Evolutionary conservation across 1,139 yeast genomes (phyloP).

Genomic region (Yamadazyma triangularis): DNA sequence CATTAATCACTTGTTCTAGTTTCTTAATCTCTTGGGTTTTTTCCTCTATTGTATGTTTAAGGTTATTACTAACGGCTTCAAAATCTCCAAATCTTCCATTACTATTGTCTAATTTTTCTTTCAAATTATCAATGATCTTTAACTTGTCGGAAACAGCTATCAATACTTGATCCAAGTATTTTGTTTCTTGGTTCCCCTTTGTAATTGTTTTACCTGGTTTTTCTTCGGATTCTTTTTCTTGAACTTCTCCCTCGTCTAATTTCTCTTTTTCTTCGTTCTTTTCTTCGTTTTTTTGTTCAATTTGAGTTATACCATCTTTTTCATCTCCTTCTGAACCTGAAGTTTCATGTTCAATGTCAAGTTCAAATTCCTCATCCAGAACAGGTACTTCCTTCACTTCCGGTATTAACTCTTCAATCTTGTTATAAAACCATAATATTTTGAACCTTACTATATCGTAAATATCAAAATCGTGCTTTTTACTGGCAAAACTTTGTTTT

Average conservation of each 20-base stretch:
- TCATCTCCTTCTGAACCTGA: too few species aligned
- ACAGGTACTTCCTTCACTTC: conserved; percentile 7
- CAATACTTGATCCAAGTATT: too few species aligned
- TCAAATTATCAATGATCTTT: too few species aligned
- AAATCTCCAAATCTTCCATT: too few species aligned
- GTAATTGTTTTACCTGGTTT: neutral
- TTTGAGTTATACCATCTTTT: conserved; percentile 1
- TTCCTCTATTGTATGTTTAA: too few species aligned
- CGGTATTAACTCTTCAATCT: conserved; percentile 7
- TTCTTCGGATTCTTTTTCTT: neutral
- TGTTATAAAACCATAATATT: conserved; percentile 6
- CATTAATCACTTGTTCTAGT: too few species aligned
- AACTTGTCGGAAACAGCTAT: too few species aligned
- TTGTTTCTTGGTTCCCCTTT: conserved; percentile 2
- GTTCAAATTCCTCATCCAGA: conserved; percentile 9
- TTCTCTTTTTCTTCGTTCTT: too few species aligned
- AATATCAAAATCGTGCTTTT: conserved; percentile 7
- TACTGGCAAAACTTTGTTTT: neutral
- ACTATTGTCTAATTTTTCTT: too few species aligned
- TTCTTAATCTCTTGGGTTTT: too few species aligned
- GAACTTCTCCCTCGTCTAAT: neutral
- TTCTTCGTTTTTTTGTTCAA: neutral
- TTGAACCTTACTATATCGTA: conserved; percentile 10
- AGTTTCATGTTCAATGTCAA: too few species aligned
- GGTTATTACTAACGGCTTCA: too few species aligned